Base-by-base conservation (phyloP, 1,139 yeast genomes). In the Diutina sp. region DNA sequence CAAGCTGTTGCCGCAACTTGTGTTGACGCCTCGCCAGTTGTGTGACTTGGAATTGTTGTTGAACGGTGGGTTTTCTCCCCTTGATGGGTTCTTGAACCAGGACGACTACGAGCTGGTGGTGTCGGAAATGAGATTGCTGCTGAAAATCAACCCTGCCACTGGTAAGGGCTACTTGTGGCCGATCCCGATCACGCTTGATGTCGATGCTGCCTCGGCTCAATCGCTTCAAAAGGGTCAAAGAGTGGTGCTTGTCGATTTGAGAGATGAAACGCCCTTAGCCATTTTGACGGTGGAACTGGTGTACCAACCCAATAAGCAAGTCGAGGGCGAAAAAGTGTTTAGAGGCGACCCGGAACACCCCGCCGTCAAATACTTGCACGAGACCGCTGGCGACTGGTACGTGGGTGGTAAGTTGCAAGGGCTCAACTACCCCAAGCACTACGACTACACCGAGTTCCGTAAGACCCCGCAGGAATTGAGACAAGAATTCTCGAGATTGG, bases 271-370 rank as follows among this genome's bases (percentile, higher is more conserved):
- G 55, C 83, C 90, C 2, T 76, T 91, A 64, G 97, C 97, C 45
- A 83, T 91, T 61, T 72, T 91, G 66, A 84, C 93, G 6, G 77
- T 91, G 50, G 84, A 79, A 58, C 95, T 91, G 60, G 82, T 89
- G 55, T 91, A 87, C 74, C 77, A 77, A 65, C 97, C 97, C 62
- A 78, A 91, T 72, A 91, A 91, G 77, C 66, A 74, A 57, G 68
- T 68, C 47, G 98, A 91, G 74, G 97, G 97, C 58, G 72, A 83
- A 62, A 79, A 85, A 66, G 97, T 90, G 29, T 91, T 90, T 74
- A 83, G 98, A 69, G 98, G 98, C 61, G 98, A 91, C 70, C 93
- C 96, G 54, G 98, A 91, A 69, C 98, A 91, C 71, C 98, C 98
- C 21, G 97, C 98, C 25, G 77, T 87, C 65, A 79, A 77, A 65